A percentile compares a stretch with the other conserved stretches of the same genome.
Evolutionary conservation across 2,329 filamentous ascomycete species (phyloP).

Genomic region (Phaeomoniella chlamydospora): DNA sequence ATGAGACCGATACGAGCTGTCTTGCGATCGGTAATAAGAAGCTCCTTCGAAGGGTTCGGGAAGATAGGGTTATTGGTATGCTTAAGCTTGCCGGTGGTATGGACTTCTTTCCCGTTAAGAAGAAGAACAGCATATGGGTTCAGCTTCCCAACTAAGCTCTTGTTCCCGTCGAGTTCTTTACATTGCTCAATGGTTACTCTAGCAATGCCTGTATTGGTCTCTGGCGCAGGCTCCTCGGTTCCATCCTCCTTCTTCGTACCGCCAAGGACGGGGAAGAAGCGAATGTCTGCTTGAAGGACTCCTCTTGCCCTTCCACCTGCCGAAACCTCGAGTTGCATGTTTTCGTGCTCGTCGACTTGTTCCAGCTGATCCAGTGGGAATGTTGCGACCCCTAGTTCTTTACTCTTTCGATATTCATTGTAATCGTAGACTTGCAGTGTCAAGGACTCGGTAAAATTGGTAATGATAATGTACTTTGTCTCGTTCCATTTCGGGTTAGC

Average conservation of each 20-base stretch:
- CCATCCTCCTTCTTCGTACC: constrained; percentile 59
- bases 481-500: constrained; percentile 89
- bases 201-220: constrained; percentile 85
- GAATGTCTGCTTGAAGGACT: constrained; percentile 64
- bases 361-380: constrained; percentile 77
- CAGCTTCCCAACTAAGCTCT: constrained; percentile 79
- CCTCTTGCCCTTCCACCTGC: constrained; percentile 75
- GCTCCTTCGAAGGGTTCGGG: constrained; percentile 82
- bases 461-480: constrained; percentile 89
- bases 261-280: constrained; percentile 89
- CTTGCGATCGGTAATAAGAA: constrained; percentile 88
- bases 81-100: constrained; percentile 83
- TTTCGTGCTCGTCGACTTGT: constrained; percentile 63
- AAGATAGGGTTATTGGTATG: constrained; percentile 96
- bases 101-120: constrained; percentile 83
- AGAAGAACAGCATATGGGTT: constrained; percentile 83
- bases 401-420: constrained; percentile 94
- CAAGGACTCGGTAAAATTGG: constrained; percentile 74
- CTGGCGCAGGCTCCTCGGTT: constrained; percentile 64
- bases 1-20: constrained; percentile 79
- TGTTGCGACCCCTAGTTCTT: constrained; percentile 76
- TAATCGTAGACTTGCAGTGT: constrained; percentile 80
- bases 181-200: constrained; percentile 90
- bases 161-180: constrained; percentile 85
- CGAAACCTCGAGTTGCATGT: constrained; percentile 70